Evolutionary conservation across 2,329 filamentous ascomycete genomes (phyloP).

Genomic region (Curvularia hawaiiensis): DNA sequence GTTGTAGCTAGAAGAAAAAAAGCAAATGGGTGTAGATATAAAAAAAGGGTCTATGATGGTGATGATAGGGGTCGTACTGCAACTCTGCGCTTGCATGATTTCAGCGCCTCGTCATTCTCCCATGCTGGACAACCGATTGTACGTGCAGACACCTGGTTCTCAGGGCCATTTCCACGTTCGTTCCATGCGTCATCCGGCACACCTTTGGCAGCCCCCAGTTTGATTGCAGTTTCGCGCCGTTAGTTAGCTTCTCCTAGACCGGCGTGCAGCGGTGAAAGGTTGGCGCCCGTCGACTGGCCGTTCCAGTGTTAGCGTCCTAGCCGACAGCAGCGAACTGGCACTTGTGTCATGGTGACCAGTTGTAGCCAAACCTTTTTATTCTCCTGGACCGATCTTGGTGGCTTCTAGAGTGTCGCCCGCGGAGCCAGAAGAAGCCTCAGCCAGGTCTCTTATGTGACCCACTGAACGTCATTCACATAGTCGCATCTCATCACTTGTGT

Average conservation of each 20-base stretch:
- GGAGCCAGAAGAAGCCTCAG: neutral
- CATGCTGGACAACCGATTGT: slow-evolving; percentile 16
- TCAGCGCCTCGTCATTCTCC: neutral
- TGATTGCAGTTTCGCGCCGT: neutral
- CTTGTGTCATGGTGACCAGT: neutral
- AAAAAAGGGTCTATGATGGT: neutral
- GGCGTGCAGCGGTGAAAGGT: neutral
- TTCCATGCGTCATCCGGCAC: slow-evolving; percentile 24
- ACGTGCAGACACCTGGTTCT: neutral
- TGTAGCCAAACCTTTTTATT: neutral
- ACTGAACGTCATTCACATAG: neutral
- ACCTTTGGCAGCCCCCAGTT: slow-evolving; percentile 24
- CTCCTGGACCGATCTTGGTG: neutral
- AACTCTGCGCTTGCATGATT: neutral
- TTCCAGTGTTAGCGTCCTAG: neutral
- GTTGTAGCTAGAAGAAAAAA: neutral
- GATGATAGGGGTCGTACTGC: neutral
- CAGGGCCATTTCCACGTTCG: slow-evolving; percentile 19
- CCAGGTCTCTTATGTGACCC: neutral
- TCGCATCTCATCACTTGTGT: neutral
- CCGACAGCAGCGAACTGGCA: neutral
- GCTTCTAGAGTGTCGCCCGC: neutral
- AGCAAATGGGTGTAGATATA: neutral
- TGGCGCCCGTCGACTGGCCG: neutral
- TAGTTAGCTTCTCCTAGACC: neutral